These are phyloP conservation scores for Cytospora paraplurivora DNA, from an alignment of 2,329 filamentous ascomycete species.

Conservation along the genomic window DNA sequence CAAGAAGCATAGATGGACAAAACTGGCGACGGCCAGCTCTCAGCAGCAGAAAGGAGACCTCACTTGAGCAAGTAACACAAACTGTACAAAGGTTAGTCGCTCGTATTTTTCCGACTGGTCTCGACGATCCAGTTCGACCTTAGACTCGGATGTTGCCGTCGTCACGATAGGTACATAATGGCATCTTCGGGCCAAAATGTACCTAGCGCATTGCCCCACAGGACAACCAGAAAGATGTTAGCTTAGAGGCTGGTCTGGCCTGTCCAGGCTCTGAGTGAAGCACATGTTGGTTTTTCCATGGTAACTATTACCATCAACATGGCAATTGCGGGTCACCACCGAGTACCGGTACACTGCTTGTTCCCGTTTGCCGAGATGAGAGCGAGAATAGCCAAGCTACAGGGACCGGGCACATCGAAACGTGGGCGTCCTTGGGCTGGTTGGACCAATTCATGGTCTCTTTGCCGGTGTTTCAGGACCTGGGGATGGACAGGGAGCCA, in stretches of 20 bases:
- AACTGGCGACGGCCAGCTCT: neutral
- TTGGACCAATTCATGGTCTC: neutral
- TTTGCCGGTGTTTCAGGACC: conserved; percentile 13
- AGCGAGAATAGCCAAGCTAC: neutral
- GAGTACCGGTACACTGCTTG: no score
- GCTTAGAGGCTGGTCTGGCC: neutral
- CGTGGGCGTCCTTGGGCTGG: neutral
- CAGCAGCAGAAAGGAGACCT: neutral
- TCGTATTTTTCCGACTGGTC: no score
- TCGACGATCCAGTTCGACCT: no score
- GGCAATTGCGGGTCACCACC: neutral
- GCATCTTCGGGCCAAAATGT: neutral
- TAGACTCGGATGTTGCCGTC: neutral
- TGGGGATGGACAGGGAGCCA: neutral
- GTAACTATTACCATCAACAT: neutral
- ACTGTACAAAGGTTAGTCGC: neutral
- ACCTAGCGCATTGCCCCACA: neutral
- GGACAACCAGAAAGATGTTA: neutral
- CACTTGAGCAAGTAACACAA: neutral
- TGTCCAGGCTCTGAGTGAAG: neutral
- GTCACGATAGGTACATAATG: neutral
- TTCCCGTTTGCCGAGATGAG: neutral
- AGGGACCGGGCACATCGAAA: neutral
- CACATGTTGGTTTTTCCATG: neutral
- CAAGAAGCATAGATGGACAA: neutral